phyloP scores from a whole-genome alignment of 2,329 filamentous ascomycete species.

The Cyanodermella asteris region DNA sequence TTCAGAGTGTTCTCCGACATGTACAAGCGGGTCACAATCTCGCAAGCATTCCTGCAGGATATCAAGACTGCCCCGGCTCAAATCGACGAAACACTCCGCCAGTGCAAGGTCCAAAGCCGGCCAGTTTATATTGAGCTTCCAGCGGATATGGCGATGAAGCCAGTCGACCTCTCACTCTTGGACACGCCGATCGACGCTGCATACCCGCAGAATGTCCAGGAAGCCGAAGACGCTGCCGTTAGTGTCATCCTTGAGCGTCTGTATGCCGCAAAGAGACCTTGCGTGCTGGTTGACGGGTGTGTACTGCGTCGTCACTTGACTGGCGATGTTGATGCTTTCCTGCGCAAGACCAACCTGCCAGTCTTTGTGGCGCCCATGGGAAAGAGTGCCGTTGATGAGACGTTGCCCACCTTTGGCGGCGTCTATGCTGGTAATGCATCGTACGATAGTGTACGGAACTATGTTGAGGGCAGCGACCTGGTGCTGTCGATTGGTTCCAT shows the following conservation, averaged over 20 bases:
- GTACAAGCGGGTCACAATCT: slow-evolving; percentile 48
- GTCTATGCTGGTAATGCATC: slow-evolving; percentile 65
- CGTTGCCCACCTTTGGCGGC: slow-evolving; percentile 52
- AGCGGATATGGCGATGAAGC: slow-evolving; percentile 55
- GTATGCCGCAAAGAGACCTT: slow-evolving; percentile 47
- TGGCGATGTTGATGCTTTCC: slow-evolving; percentile 47
- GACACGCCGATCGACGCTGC: slow-evolving; percentile 47
- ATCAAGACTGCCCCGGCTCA: slow-evolving; percentile 47
- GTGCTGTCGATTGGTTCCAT: slow-evolving; percentile 21
- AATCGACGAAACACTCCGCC: slow-evolving; percentile 55
- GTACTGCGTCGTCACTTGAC: slow-evolving; percentile 56
- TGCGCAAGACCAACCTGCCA: slow-evolving; percentile 52
- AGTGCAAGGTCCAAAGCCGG: slow-evolving; percentile 53
- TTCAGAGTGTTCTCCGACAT: slow-evolving; percentile 69
- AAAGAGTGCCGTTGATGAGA: slow-evolving; percentile 64
- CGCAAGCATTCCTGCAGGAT: slow-evolving; percentile 47
- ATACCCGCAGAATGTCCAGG: slow-evolving; percentile 41
- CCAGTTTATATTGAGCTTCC: slow-evolving; percentile 73
- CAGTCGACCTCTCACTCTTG: slow-evolving; percentile 52
- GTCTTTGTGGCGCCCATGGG: slow-evolving; percentile 83
- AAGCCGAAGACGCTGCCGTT: slow-evolving; percentile 63
- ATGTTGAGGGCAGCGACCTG: slow-evolving; percentile 18
- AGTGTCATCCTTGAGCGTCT: slow-evolving; percentile 55
- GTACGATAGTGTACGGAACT: slow-evolving; percentile 29
- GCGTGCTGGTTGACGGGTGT: slow-evolving; percentile 67